phyloP scores from a whole-genome alignment of 352 stramenopile species.

The Pythium vanterpoolii region DNA sequence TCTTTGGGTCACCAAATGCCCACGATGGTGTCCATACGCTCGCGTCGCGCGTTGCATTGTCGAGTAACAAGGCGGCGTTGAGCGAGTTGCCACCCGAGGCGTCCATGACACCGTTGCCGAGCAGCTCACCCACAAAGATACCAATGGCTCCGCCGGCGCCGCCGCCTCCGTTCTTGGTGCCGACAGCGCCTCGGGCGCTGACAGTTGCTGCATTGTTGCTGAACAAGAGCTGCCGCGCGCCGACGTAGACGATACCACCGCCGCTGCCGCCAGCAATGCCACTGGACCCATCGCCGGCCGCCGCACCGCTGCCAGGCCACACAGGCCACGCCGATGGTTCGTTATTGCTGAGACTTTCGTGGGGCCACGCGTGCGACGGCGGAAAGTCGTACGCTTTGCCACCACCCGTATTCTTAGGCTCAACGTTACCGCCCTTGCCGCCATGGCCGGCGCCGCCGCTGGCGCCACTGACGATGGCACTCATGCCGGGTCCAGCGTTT shows the following conservation, averaged over 20 bases:
- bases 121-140: slow-evolving; percentile 54
- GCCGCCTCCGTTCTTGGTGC: slow-evolving; percentile 62
- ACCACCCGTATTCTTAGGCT: slow-evolving; percentile 26
- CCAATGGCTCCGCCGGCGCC: slow-evolving; percentile 66
- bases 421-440: slow-evolving; percentile 32
- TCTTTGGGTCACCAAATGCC: slow-evolving; percentile 22
- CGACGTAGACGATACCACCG: slow-evolving; percentile 71
- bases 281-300: slow-evolving; percentile 26
- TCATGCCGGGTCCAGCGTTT: slow-evolving; percentile 25
- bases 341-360: not conserved
- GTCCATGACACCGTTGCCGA: slow-evolving; percentile 57
- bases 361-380: slow-evolving; percentile 5
- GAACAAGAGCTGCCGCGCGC: slow-evolving; percentile 46
- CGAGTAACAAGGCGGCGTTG: slow-evolving; percentile 2
- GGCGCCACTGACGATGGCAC: slow-evolving; percentile 17
- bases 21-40: slow-evolving; percentile 31
- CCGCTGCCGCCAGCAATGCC: slow-evolving; percentile 60
- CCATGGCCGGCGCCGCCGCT: slow-evolving; percentile 37
- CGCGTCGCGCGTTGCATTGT: not conserved
- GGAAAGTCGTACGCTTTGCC: slow-evolving; percentile 26
- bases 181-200: slow-evolving; percentile 47
- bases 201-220: slow-evolving; percentile 34
- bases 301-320: slow-evolving; percentile 27
- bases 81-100: slow-evolving; percentile 42
- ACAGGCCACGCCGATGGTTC: slow-evolving; percentile 17